Evolutionary conservation across 805 yeast genomes (phyloP).

Genomic region (Candida insectalens): DNA sequence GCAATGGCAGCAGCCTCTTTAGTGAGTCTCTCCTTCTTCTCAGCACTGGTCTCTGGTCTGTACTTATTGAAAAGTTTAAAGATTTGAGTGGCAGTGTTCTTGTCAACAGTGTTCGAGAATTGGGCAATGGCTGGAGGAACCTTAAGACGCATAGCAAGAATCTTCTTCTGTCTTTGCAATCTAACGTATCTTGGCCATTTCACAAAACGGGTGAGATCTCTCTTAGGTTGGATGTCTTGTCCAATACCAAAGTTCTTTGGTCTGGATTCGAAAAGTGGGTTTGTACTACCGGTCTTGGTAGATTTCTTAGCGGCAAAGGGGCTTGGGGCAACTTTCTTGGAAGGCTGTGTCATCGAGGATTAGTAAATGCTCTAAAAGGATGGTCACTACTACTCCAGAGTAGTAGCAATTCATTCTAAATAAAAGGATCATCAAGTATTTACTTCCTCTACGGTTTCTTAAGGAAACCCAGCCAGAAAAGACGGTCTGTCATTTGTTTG

Average conservation of each 20-base stretch:
- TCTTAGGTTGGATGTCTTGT: constrained; percentile 89
- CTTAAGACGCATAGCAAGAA: constrained; percentile 89
- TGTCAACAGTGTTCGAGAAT: constrained; percentile 93
- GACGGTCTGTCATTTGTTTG: too few species aligned
- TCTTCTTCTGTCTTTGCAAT: constrained; percentile 98
- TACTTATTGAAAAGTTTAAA: constrained; percentile 97
- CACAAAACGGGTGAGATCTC: constrained; percentile 93
- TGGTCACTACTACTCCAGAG: neutral
- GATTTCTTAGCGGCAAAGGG: constrained; percentile 79
- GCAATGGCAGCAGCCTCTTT: constrained; percentile 99
- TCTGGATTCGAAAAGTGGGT: constrained; percentile 83
- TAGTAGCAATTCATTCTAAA: neutral
- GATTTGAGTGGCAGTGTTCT: constrained; percentile 96
- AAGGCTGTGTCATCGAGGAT: constrained; percentile 29
- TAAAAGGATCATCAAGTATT: constrained; percentile 9
- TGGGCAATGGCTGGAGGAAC: constrained; percentile 98
- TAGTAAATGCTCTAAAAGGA: constrained; percentile 10
- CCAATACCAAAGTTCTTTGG: constrained; percentile 96
- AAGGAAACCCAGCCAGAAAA: constrained; percentile 1
- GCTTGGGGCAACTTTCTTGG: constrained; percentile 87
- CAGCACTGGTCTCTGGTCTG: constrained; percentile 96
- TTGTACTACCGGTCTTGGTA: constrained; percentile 42
- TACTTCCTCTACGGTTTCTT: constrained; percentile 14
- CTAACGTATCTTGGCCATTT: constrained; percentile 99
- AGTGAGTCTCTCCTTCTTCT: constrained; percentile 98